phyloP scores from a whole-genome alignment of 192 early-diverging fungal genomes.

The Coemansia sp. region DNA sequence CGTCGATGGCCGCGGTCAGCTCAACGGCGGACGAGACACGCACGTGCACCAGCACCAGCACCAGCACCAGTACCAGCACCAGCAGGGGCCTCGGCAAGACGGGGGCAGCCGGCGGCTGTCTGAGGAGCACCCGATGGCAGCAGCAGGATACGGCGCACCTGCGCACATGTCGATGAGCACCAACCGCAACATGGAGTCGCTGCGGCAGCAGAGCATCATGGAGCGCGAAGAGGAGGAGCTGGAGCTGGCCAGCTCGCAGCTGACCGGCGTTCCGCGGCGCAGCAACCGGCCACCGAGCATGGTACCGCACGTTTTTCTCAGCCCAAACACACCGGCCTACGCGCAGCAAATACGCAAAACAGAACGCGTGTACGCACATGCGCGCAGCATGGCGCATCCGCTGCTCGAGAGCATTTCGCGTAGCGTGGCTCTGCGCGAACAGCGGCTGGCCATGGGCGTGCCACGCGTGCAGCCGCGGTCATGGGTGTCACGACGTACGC shows the following conservation, averaged over 20 bases:
- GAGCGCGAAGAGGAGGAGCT: conserved; percentile 47
- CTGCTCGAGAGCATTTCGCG: conserved; percentile 48
- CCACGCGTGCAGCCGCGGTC: conserved; percentile 24
- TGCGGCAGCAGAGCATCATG: conserved; percentile 53
- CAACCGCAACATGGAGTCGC: conserved; percentile 55
- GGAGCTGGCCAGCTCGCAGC: conserved; percentile 34
- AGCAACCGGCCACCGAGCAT: conserved; percentile 38
- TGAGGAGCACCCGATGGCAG: conserved; percentile 1
- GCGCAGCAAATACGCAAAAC: conserved; percentile 40
- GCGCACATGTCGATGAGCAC: conserved; percentile 25
- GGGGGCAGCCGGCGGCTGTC: not conserved
- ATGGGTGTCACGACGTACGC: conserved; percentile 26
- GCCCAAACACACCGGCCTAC: conserved; percentile 37
- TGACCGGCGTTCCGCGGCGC: conserved; percentile 47
- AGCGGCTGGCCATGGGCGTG: conserved; percentile 21
- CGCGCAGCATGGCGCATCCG: conserved; percentile 35
- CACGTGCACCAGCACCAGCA: conserved; percentile 8
- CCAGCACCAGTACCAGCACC: conserved; percentile 2
- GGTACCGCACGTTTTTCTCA: conserved; percentile 41
- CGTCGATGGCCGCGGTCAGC: not conserved
- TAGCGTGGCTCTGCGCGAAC: conserved; percentile 42
- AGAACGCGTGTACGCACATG: conserved; percentile 38
- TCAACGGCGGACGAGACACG: conserved; percentile 4
- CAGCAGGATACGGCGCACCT: not conserved
- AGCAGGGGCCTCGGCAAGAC: not conserved